Base-by-base conservation (phyloP, 129 eudicot genomes). In the Apium graveolens region DNA sequence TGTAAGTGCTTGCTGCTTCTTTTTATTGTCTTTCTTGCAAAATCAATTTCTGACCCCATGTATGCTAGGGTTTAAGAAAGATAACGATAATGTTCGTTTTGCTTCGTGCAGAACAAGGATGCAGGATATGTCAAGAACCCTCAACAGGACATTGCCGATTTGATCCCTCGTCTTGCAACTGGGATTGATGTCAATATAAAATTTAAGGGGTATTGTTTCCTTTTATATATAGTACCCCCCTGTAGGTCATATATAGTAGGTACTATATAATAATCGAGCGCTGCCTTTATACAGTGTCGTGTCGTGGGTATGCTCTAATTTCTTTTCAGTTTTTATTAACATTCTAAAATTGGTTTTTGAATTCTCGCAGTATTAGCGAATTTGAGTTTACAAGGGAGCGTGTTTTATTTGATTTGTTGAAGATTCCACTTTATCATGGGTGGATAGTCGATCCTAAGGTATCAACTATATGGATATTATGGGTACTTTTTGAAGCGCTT, bases 371-470 rank as follows among this genome's bases (percentile, higher is more conserved):
- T 35, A 35, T 35, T 35, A 35, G 2, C 3, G 37, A 35, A 35
- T 35, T 35, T 35, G 3, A 35, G 3, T 35, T 35, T 35, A 35
- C 37, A 35, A 35, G 37, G 37, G 37, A 35, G 37, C 37, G 37
- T 35, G 37, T 35, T 35, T 35, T 35, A 35, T 35, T 35, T 35
- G 37, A 35, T 35, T 35, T 95, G 68, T 75, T 95, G 88, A 93
- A 86, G 57, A 95, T 95, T 72, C 94, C 97, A 48, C 87, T 95
- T 37, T 95, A 86, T 81, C 96, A 91, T 86, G 98, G 98, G 76
- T 95, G 98, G 98, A 88, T 95, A 81, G 91, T 95, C 82, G 97
- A 95, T 85, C 94, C 98, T 24, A 91, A 95, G 96, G 98, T 90
- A 91, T 72, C 86, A 45, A 70, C 37, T 35, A 35, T 35, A 35